Percentiles rank a stretch among this genome's conserved stretches.
These are phyloP conservation scores for Fusarium algeriense DNA, from an alignment of 2,329 filamentous ascomycete species.

Conservation along the genomic window DNA sequence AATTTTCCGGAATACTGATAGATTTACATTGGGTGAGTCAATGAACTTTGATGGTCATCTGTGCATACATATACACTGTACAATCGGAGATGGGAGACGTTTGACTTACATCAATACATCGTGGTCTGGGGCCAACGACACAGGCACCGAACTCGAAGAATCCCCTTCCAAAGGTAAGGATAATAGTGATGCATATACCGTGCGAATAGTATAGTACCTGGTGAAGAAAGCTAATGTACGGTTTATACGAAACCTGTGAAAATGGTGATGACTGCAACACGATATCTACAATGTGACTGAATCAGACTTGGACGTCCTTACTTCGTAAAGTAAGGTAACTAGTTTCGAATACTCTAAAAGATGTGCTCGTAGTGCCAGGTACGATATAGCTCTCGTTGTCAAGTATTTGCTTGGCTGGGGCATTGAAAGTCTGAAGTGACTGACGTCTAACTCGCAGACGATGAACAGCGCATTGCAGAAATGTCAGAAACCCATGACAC, in stretches of 20 bases:
- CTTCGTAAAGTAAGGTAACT: too few species aligned
- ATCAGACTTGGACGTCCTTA: not conserved
- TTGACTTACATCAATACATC: conserved; percentile 18
- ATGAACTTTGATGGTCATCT: conserved; percentile 8
- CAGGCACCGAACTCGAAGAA: not conserved
- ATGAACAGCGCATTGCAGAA: not conserved
- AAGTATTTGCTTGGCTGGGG: not conserved
- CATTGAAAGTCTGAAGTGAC: too few species aligned
- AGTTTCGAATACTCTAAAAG: too few species aligned
- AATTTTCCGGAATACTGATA: not conserved
- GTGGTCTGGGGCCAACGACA: not conserved
- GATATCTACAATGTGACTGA: too few species aligned
- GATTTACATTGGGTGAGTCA: conserved; percentile 3
- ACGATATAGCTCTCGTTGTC: not conserved
- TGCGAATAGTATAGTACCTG: not conserved
- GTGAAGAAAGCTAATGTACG: not conserved
- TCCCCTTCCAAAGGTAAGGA: not conserved
- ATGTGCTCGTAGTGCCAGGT: not conserved
- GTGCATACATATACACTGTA: not conserved
- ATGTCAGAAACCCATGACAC: not conserved
- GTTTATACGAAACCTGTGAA: too few species aligned
- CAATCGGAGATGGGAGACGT: not conserved
- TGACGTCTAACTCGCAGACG: not conserved
- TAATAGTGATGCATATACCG: too few species aligned
- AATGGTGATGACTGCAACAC: not conserved